These are phyloP conservation scores for Viridothelium virens DNA, from an alignment of 495 filamentous ascomycete species.

Conservation along the genomic window DNA sequence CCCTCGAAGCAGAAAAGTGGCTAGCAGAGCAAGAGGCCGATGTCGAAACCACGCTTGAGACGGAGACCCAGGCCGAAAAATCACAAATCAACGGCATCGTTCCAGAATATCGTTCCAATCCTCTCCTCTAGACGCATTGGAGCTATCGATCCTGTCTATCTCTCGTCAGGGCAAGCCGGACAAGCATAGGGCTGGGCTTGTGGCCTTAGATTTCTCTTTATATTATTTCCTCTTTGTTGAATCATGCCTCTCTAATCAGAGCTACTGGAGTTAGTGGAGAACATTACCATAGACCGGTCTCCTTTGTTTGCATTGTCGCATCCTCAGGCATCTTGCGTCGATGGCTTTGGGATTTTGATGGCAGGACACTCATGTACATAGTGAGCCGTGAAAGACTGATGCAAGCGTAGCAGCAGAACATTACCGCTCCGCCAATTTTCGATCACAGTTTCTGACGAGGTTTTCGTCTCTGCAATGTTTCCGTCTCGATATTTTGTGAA, in stretches of 20 bases:
- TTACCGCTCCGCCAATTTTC: background rate
- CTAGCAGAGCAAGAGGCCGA: constrained; percentile 63
- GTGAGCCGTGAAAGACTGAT: no score
- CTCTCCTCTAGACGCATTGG: constrained; percentile 44
- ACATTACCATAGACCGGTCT: background rate
- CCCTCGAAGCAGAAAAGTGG: constrained; percentile 89
- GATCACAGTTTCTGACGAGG: no score
- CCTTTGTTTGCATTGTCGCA: background rate
- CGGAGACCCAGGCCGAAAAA: constrained; percentile 36
- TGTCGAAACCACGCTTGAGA: constrained; percentile 33
- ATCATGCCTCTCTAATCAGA: background rate
- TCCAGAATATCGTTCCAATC: constrained; percentile 57
- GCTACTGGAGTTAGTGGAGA: background rate
- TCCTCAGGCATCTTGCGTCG: background rate
- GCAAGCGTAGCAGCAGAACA: background rate
- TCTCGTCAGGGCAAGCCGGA: background rate
- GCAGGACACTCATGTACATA: background rate
- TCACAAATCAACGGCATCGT: constrained; percentile 42
- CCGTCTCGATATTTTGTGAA: background rate
- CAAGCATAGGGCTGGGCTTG: background rate
- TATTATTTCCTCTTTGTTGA: background rate
- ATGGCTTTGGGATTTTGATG: background rate
- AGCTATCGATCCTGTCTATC: background rate
- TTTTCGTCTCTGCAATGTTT: no score
- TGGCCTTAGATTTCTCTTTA: background rate